A percentile compares a stretch with the other conserved stretches of the same genome.
Evolutionary conservation across 1,284 basidiomycete species (phyloP).

Genomic region (Stereum hirsutum): DNA sequence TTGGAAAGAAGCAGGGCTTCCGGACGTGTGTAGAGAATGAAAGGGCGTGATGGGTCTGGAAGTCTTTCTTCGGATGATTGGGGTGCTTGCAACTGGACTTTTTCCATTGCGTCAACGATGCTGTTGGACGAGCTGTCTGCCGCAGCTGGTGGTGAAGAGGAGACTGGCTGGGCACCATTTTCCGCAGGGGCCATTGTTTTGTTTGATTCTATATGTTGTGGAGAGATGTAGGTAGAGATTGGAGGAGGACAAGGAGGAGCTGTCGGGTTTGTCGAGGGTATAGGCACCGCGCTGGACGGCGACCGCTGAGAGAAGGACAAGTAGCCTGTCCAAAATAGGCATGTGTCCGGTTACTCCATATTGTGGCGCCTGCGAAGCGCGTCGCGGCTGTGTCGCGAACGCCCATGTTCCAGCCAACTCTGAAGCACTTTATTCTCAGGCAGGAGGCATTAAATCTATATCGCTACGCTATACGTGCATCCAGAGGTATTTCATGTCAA

Average conservation of each 20-base stretch:
- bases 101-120: constrained; percentile 25
- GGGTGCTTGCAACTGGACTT: constrained; percentile 25
- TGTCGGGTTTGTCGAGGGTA: background rate
- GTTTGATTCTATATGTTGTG: too few species aligned
- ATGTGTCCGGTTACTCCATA: too few species aligned
- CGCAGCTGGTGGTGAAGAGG: constrained; percentile 8
- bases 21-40: constrained; percentile 55
- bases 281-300: background rate
- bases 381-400: too few species aligned
- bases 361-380: too few species aligned
- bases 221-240: constrained; percentile 5
- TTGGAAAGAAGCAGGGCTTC: constrained; percentile 61
- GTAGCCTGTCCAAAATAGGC: constrained; percentile 8
- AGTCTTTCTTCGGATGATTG: constrained; percentile 17
- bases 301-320: constrained; percentile 1
- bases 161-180: constrained; percentile 4
- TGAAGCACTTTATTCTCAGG: constrained; percentile 69
- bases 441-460: constrained; percentile 54
- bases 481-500: constrained; percentile 38
- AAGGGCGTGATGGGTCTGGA: constrained; percentile 24
- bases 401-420: constrained; percentile 22
- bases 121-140: constrained; percentile 16
- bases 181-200: constrained; percentile 11
- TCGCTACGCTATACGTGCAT: constrained; percentile 54
- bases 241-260: constrained; percentile 5